These are phyloP conservation scores for Exophiala viscosa DNA, from an alignment of 2,329 filamentous ascomycete species.

Conservation along the genomic window DNA sequence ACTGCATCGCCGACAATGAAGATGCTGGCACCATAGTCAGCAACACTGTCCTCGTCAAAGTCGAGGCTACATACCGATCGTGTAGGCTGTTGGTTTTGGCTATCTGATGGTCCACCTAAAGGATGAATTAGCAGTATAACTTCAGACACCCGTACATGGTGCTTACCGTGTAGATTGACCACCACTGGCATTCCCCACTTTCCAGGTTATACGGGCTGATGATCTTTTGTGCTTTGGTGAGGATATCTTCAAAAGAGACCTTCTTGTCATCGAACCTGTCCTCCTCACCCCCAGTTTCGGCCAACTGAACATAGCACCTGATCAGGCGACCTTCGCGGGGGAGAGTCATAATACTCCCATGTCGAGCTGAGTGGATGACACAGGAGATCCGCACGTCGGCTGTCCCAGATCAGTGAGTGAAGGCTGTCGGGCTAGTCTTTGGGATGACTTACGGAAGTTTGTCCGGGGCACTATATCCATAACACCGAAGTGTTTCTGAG, in stretches of 20 bases:
- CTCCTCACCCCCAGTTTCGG: neutral
- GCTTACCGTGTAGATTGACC: constrained; percentile 52
- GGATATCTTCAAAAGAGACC: constrained; percentile 61
- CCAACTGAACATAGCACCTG: constrained; percentile 63
- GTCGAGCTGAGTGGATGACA: constrained; percentile 53
- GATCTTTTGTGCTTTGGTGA: constrained; percentile 61
- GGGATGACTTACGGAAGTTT: constrained; percentile 45
- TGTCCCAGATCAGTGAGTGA: constrained; percentile 35
- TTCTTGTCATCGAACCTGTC: constrained; percentile 48
- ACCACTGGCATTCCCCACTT: constrained; percentile 64
- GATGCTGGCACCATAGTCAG: constrained; percentile 42
- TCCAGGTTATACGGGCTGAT: constrained; percentile 64
- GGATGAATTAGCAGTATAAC: constrained; percentile 37
- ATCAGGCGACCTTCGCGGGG: constrained; percentile 61
- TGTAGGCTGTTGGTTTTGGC: constrained; percentile 42
- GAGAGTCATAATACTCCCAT: constrained; percentile 61
- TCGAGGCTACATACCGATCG: constrained; percentile 49
- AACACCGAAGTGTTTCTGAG: constrained; percentile 43
- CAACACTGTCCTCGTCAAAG: constrained; percentile 39
- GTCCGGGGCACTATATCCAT: constrained; percentile 51
- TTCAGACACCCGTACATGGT: neutral
- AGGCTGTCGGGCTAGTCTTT: neutral
- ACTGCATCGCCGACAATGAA: constrained; percentile 67
- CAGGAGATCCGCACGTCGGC: constrained; percentile 56
- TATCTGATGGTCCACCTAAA: constrained; percentile 65